phyloP scores from a whole-genome alignment of 176 grass and related monocot species.

The Carex parvula region DNA sequence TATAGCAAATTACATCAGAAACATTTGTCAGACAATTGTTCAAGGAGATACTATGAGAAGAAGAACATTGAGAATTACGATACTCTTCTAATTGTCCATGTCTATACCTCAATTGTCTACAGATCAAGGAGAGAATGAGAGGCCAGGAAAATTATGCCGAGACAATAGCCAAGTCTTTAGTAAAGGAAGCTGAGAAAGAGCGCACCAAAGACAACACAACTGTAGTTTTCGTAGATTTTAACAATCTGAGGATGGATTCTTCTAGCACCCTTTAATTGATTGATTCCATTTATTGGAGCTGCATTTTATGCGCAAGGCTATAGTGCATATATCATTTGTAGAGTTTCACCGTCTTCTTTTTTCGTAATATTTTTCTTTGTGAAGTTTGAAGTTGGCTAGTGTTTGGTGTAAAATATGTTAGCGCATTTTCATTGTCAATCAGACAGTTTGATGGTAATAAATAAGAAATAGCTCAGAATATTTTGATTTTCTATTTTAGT shows the following conservation, averaged over 20 bases:
- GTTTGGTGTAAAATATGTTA: conserved; percentile 1
- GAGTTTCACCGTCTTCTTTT: background rate
- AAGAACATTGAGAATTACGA: background rate
- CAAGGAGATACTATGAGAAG: background rate
- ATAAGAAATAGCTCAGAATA: conserved; percentile 1
- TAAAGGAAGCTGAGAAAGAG: conserved; percentile 55
- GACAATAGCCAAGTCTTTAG: conserved; percentile 50
- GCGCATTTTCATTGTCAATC: background rate
- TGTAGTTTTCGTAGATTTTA: conserved; percentile 86
- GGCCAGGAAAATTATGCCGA: conserved; percentile 21
- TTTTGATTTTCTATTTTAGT: no score
- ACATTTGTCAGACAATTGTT: background rate
- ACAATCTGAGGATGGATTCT: conserved; percentile 54
- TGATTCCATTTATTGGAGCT: background rate
- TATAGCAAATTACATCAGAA: background rate
- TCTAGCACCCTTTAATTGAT: conserved; percentile 26
- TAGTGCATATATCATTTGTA: conserved; percentile 22
- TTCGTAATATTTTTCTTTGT: background rate
- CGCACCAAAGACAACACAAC: conserved; percentile 80
- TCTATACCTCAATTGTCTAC: background rate
- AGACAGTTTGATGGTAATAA: background rate
- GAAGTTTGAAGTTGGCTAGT: conserved; percentile 1
- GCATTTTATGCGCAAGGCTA: background rate
- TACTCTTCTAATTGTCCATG: background rate
- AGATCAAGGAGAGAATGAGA: conserved; percentile 42